Evolutionary conservation across 805 yeast species (phyloP), one percentile per base, ranked within the genome.

Genomic region (Jamesozyma hellenica): DNA sequence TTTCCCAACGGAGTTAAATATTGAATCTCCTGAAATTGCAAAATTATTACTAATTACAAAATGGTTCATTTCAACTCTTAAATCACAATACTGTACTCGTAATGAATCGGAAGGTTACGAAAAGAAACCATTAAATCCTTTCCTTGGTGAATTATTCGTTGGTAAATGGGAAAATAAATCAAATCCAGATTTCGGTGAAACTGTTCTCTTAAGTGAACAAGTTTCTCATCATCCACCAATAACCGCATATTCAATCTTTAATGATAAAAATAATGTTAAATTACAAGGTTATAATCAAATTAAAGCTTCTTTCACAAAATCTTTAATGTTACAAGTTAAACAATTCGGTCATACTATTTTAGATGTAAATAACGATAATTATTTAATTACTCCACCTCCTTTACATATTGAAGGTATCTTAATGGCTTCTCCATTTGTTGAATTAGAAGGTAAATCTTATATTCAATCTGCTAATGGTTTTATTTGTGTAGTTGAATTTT

Each of bases 201-300:
- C 95, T 17, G 64, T 77, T 12, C 67, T 90, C 55, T 64, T 86
- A 40, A 76, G 88, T 47, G 98, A 92, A 63, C 98, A 92, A 65
- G 96, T 92, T 12, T 79, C 88, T 45, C 98, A 92, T 65, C 98
- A 92, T 61, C 98, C 98, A 14, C 97, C 98, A 18, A 79, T 84
- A 23, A 88, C 97, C 13, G 96, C 92, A 7, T 92, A 87, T 58
- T 74, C 87, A 32, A 74, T 92, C 42, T 66, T 74, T 55, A 87
- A 87, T 58, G 82, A 78, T 46, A 74, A 76, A 53, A 71, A 80
- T 60, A 72, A 79, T 28, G 80, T 82, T 25, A 63, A 68, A 32
- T 68, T 87, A 46, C 83, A 88, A 61, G 98, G 98, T 39, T 90
- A 85, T 65, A 88, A 84, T 56, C 90, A 90, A 28, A 75, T 90